These are phyloP conservation scores for Epichloe sibirici DNA, from an alignment of 2,329 filamentous ascomycete species.

Conservation along the genomic window DNA sequence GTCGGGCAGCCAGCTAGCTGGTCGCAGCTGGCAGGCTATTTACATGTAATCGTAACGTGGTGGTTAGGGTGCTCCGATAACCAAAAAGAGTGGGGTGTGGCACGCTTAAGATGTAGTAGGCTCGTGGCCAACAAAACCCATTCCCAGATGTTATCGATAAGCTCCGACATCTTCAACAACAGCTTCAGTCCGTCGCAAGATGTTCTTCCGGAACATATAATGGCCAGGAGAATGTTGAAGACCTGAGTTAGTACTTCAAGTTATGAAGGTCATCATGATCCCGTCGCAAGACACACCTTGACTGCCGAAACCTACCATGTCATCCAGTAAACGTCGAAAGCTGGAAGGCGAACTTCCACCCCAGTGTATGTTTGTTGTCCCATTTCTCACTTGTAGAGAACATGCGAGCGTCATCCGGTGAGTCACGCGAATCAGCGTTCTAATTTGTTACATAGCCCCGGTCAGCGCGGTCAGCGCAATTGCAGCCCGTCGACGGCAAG, in stretches of 20 bases:
- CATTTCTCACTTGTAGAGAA: not conserved
- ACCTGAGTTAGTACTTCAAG: not conserved
- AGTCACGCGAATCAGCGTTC: not conserved
- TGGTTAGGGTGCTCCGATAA: too few species aligned
- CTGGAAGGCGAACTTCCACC: conserved; percentile 17
- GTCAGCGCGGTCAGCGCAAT: conserved; percentile 26
- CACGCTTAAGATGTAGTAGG: not conserved
- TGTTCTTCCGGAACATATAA: too few species aligned
- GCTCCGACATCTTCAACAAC: not conserved
- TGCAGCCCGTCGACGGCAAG: conserved; percentile 21
- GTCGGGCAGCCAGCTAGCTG: too few species aligned
- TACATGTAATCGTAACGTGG: too few species aligned
- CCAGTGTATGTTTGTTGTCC: conserved; percentile 16
- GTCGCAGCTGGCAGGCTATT: not conserved
- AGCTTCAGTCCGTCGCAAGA: not conserved
- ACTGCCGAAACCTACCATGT: conserved; percentile 8
- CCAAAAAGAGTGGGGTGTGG: too few species aligned
- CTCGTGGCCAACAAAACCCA: not conserved
- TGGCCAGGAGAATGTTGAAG: not conserved
- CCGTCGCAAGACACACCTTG: not conserved
- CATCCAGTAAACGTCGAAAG: conserved; percentile 23
- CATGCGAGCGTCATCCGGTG: not conserved
- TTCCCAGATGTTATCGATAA: not conserved
- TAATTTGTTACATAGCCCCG: conserved; percentile 6
- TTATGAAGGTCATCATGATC: not conserved